Percentiles rank a stretch among this genome's conserved stretches.
These are phyloP conservation scores for Fraxinus excelsior DNA, from an alignment of 257 asterid genomes.

Conservation along the genomic window DNA sequence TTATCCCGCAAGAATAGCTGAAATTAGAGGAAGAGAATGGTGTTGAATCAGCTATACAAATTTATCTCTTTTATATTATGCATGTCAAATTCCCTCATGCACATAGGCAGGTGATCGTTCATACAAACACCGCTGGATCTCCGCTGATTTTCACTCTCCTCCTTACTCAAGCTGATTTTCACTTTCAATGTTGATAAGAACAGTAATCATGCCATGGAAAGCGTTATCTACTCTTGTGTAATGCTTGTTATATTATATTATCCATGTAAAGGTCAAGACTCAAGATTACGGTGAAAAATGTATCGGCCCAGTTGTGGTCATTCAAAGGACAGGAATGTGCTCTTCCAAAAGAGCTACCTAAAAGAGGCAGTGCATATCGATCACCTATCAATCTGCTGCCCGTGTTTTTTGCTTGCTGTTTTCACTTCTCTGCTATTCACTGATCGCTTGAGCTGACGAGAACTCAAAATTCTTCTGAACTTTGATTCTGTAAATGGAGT, in stretches of 20 bases:
- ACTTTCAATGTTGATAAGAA: constrained; percentile 13
- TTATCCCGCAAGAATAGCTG: constrained; percentile 26
- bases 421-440: constrained; percentile 45
- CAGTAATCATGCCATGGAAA: constrained; percentile 35
- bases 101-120: background rate
- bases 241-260: constrained; percentile 29
- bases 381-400: constrained; percentile 31
- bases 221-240: constrained; percentile 14
- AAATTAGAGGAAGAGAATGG: constrained; percentile 59
- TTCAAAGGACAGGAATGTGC: constrained; percentile 30
- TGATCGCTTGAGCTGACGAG: constrained; percentile 37
- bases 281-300: constrained; percentile 68
- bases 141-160: background rate
- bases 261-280: constrained; percentile 19
- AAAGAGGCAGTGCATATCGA: constrained; percentile 26
- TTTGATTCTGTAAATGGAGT: constrained; percentile 17
- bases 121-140: background rate
- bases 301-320: constrained; percentile 82
- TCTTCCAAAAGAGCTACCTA: constrained; percentile 34
- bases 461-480: background rate
- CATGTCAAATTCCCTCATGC: constrained; percentile 24
- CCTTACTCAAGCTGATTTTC: background rate
- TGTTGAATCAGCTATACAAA: constrained; percentile 34
- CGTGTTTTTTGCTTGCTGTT: constrained; percentile 34
- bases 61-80: constrained; percentile 24